Conservation (phyloP, 768 basidiomycete species). For the Xanthoconium stramineum region DNA sequence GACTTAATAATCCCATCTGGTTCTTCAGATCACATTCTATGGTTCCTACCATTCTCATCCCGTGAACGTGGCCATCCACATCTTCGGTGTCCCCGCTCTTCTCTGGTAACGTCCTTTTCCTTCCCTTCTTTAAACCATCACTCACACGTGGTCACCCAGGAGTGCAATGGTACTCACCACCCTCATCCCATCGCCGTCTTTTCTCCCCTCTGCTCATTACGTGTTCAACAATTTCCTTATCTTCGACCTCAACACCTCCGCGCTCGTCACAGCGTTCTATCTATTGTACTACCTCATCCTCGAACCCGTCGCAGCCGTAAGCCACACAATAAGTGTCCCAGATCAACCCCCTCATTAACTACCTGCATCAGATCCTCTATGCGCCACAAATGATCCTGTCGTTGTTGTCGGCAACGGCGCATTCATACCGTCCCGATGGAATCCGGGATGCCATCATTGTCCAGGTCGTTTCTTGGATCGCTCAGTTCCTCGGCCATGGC, state of each 20-base stretch:
- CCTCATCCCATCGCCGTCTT: conserved; percentile 47
- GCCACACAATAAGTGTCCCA: conserved; percentile 27
- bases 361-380: conserved; percentile 64
- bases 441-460: conserved; percentile 52
- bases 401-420: conserved; percentile 70
- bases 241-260: conserved; percentile 67
- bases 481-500: conserved; percentile 89
- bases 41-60: conserved; percentile 88
- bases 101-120: conserved; percentile 55
- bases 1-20: conserved; percentile 7
- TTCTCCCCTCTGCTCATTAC: conserved; percentile 52
- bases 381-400: conserved; percentile 64
- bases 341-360: conserved; percentile 2
- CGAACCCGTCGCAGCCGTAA: conserved; percentile 82
- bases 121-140: conserved; percentile 9
- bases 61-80: conserved; percentile 80
- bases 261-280: conserved; percentile 58
- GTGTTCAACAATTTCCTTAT: conserved; percentile 58
- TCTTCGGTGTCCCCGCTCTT: conserved; percentile 80
- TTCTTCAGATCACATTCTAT: conserved; percentile 79
- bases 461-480: conserved; percentile 78
- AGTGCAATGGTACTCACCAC: conserved; percentile 54
- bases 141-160: conserved; percentile 38
- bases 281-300: conserved; percentile 75
- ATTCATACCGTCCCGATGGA: conserved; percentile 49